Base-by-base conservation (phyloP, 2,329 filamentous ascomycete species). In the Sporothrix globosa region DNA sequence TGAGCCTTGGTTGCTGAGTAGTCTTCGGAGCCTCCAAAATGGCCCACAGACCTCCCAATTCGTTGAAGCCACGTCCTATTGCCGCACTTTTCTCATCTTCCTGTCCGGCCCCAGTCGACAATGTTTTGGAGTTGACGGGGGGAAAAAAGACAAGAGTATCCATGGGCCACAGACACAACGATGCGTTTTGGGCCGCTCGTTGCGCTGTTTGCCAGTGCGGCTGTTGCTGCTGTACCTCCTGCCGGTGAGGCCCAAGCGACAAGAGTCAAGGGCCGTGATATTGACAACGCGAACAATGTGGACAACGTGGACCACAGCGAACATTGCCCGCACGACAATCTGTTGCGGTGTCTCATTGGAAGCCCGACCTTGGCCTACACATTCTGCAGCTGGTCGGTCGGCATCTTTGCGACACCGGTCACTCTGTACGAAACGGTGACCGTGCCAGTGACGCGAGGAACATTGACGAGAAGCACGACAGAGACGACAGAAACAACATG, bases 271-370 rank as follows among this genome's bases (percentile, higher is more conserved):
- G 11, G 19, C 9, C 56, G 56, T 46, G 54, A 11, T 39, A 44
- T 30, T 17, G 53, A 21, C 24, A 24, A 17, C 19, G 10, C 19
- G 14, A 60, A 27, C 60, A 63, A 17, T 44, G 52, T 27, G 14
- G 53, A n/a, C 21, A 34, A 21, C 24, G 10, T 9, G 9, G 69
- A 27, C 44, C 2, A 30, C 13, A 24, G 24, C 5, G 44, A 52
- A 44, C 71, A 74, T 72, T 74, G 71, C 41, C 69, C 71, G 3
- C 71, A 72, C 48, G 69, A 72, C 71, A 72, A 72, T 41, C 63
- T 72, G 24, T 50, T 72, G 5, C 69, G 71, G 1, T 72, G 71
- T 56, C 67, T 72, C 21, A 65, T 72, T 39, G 54, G 69, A n/a
- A 72, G 50, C 3, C 71, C 69, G 1, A 68, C 27, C 1, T 52